Percentiles rank a stretch among this genome's conserved stretches.
phyloP scores from a whole-genome alignment of 2,329 filamentous ascomycete genomes.

The Chaetomium strumarium region DNA sequence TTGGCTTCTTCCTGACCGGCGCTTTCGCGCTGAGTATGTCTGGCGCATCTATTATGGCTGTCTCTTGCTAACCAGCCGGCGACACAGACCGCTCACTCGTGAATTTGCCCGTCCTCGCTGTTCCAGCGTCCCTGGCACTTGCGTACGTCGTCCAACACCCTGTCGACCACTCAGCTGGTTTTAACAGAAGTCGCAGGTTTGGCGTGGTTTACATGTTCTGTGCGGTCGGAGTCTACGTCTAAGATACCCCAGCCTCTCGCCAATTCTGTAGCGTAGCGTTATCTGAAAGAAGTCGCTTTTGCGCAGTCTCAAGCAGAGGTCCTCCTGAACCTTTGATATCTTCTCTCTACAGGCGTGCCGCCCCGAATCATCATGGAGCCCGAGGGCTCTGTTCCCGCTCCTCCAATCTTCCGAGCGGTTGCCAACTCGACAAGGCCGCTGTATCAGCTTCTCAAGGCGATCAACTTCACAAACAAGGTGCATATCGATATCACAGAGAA shows the following conservation, averaged over 20 bases:
- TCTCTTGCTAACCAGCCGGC: conserved; percentile 22
- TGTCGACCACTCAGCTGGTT: not conserved
- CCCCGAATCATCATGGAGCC: conserved; percentile 16
- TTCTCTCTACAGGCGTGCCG: conserved; percentile 2
- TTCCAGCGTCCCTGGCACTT: conserved; percentile 83
- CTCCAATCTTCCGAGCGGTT: conserved; percentile 65
- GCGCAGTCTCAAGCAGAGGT: conserved; percentile 2
- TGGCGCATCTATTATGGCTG: not conserved
- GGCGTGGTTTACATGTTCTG: conserved; percentile 98
- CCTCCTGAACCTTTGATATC: conserved; percentile 8
- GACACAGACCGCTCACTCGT: conserved; percentile 68
- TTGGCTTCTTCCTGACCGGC: conserved; percentile 67
- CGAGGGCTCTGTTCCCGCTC: conserved; percentile 20
- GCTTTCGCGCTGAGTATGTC: conserved; percentile 79
- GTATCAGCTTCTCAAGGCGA: conserved; percentile 55
- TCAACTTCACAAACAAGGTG: conserved; percentile 53
- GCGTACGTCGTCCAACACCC: conserved; percentile 56
- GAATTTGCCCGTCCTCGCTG: conserved; percentile 69
- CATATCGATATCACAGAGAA: conserved; percentile 72
- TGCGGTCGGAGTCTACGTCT: conserved; percentile 97
- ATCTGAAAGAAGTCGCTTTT: conserved; percentile 24
- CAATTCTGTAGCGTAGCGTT: conserved; percentile 33
- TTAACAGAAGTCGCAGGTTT: conserved; percentile 51
- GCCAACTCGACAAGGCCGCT: conserved; percentile 73
- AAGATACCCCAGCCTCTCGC: conserved; percentile 41